Percentiles rank a stretch among this genome's conserved stretches.
Conservation (phyloP, 108 stramenopile genomes). For the Stephanodiscus minutulus region DNA sequence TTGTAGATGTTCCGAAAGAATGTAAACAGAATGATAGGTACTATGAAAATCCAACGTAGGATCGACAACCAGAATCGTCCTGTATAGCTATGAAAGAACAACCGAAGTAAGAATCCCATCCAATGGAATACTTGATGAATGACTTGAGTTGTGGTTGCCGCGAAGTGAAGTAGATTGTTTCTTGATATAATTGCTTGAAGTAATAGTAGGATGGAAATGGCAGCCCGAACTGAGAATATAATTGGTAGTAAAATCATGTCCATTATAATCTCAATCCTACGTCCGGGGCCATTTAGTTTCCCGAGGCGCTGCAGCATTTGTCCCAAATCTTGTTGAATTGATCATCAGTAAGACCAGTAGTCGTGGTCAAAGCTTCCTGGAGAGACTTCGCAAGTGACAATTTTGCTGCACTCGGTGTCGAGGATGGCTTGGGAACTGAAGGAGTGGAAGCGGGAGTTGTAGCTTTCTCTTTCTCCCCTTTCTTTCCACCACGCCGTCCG, state of each 20-base stretch:
- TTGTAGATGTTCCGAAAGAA: not conserved
- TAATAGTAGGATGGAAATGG: too few relatives aligned
- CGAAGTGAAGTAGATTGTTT: not conserved
- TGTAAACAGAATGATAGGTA: not conserved
- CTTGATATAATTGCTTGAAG: not conserved
- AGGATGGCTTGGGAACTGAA: not conserved
- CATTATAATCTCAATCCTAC: too few relatives aligned
- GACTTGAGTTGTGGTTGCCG: not conserved
- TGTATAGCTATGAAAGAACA: not conserved
- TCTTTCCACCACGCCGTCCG: too few relatives aligned
- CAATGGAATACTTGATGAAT: not conserved
- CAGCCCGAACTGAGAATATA: too few relatives aligned
- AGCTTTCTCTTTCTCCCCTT: not conserved
- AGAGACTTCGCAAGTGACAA: not conserved
- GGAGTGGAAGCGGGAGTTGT: not conserved
- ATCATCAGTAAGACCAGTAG: not conserved
- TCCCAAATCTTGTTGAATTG: slow-evolving; percentile 1
- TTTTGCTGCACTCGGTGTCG: not conserved
- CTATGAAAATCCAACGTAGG: not conserved
- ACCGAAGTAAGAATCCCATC: not conserved
- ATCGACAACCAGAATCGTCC: not conserved
- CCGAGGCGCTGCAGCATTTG: not conserved
- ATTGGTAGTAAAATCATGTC: too few relatives aligned
- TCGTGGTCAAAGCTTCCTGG: not conserved
- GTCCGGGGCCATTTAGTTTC: not conserved